Percentiles rank a stretch among this genome's conserved stretches.
These are phyloP conservation scores for Kwoniella dejecticola DNA, from an alignment of 768 basidiomycete genomes.

Conservation along the genomic window DNA sequence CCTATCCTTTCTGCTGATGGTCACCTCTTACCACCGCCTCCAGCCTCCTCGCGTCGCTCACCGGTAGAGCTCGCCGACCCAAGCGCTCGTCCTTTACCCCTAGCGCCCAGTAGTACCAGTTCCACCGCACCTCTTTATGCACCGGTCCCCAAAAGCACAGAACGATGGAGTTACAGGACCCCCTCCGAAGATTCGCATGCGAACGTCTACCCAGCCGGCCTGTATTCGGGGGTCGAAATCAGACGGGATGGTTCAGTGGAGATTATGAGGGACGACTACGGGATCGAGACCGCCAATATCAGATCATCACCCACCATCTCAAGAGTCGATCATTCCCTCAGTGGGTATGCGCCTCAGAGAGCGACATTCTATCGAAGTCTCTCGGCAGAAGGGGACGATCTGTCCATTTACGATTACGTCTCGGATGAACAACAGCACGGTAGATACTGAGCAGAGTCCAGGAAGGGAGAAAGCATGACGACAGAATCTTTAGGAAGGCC, in stretches of 20 bases:
- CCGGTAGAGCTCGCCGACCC: slow-evolving; percentile 4
- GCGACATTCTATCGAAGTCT: slow-evolving; percentile 35
- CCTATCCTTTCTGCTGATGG: slow-evolving; percentile 49
- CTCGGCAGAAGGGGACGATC: slow-evolving; percentile 37
- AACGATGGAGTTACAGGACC: slow-evolving; percentile 23
- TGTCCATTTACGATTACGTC: slow-evolving; percentile 22
- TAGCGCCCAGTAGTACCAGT: slow-evolving; percentile 23
- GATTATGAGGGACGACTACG: slow-evolving; percentile 24
- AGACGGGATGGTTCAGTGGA: slow-evolving; percentile 25
- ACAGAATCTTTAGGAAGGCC: no score
- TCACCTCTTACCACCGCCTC: slow-evolving; percentile 40
- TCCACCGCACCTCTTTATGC: slow-evolving; percentile 5
- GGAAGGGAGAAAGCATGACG: not conserved
- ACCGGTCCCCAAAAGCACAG: slow-evolving; percentile 17
- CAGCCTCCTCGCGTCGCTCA: slow-evolving; percentile 34
- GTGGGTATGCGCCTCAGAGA: slow-evolving; percentile 23
- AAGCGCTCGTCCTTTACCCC: slow-evolving; percentile 27
- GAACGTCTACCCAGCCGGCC: slow-evolving; percentile 8
- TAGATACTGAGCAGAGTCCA: slow-evolving; percentile 20
- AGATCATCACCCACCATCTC: slow-evolving; percentile 19
- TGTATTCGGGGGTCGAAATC: slow-evolving; percentile 23
- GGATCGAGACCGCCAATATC: slow-evolving; percentile 3
- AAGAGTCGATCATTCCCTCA: slow-evolving; percentile 6
- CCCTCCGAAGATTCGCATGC: slow-evolving; percentile 11
- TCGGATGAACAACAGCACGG: slow-evolving; percentile 22